phyloP scores from a whole-genome alignment of 305 asterid species.

The Fraxinus latifolia region DNA sequence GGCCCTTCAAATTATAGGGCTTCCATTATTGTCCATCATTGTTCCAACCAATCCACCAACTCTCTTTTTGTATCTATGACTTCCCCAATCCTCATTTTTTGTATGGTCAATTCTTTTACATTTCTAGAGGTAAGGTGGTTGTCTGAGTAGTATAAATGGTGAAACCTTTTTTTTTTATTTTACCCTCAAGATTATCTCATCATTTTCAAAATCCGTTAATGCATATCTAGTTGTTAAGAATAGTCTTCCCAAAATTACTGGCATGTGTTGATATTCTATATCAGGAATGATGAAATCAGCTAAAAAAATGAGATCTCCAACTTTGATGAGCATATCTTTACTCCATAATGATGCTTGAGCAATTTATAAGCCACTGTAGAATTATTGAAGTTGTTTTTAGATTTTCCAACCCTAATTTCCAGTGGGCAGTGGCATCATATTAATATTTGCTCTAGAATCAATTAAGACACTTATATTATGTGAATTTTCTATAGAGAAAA shows the following conservation, averaged over 20 bases:
- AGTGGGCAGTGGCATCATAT: not conserved
- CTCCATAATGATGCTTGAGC: not conserved
- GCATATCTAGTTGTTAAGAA: not conserved
- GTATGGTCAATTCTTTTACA: not conserved
- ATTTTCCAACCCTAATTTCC: not conserved
- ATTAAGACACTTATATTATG: not conserved
- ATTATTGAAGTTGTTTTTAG: not conserved
- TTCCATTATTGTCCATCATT: not conserved
- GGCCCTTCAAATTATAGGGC: not conserved
- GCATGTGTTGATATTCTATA: not conserved
- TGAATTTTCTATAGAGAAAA: not conserved
- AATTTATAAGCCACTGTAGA: not conserved
- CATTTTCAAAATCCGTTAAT: not conserved
- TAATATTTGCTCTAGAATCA: not conserved
- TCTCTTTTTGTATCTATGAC: not conserved
- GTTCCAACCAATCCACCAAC: not conserved
- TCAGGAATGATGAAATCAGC: not conserved
- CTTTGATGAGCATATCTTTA: not conserved
- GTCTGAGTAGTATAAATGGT: not conserved
- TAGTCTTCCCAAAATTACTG: not conserved
- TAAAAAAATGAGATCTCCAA: not conserved
- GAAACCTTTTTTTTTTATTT: not conserved
- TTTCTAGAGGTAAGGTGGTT: not conserved
- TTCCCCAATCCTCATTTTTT: not conserved
- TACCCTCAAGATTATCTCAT: not conserved